Evolutionary conservation across 192 early-diverging fungal species (phyloP), one percentile per base, ranked within the genome.

Genomic region (Piromyces sp.): DNA sequence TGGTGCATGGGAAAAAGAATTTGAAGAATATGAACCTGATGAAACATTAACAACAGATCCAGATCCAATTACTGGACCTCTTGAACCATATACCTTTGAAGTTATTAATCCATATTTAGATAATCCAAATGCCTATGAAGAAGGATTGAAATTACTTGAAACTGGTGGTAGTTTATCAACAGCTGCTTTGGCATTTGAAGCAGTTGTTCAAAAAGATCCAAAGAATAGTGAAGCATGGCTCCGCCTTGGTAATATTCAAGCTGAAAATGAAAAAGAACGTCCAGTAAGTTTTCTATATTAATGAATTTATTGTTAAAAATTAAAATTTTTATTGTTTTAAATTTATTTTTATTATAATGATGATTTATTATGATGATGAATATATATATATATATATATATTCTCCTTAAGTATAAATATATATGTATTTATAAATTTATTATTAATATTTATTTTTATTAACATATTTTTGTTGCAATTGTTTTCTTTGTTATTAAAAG

Each of bases 141-240:
- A 91, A 82, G 92, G 89, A 3, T 80, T 92, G 4, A 85, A 85
- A 29, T 80, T 92, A 38, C 81, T 85, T 58, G 87, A 92, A 58
- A 68, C 87, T 80, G 92, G 88, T 30, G 88, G 88, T 30, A 86
- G 85, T 80, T 37, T 83, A 29, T 51, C 33, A 19, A 83, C 83
- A 37, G 83, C 83, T 22, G 83, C 83, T 19, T 79, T 83, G 26
- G 79, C 80, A 7, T 83, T 83, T 28, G 83, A 83, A 30, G 83
- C 83, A 17, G 83, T 83, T 30, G 83, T 82, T 22, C 83, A 83
- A 29, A 31, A 38, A n/a, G 83, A 83, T 38, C 80, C 79, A 7
- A 80, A 83, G 30, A 82, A 81, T 29, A 30, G 51, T 81, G 29
- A 79, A 29, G 83, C 80, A n/a, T 83, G 83, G 83, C 82, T 83